These are phyloP conservation scores for Emmonsiellopsis sp. DNA, from an alignment of 2,329 filamentous ascomycete genomes.

Conservation along the genomic window DNA sequence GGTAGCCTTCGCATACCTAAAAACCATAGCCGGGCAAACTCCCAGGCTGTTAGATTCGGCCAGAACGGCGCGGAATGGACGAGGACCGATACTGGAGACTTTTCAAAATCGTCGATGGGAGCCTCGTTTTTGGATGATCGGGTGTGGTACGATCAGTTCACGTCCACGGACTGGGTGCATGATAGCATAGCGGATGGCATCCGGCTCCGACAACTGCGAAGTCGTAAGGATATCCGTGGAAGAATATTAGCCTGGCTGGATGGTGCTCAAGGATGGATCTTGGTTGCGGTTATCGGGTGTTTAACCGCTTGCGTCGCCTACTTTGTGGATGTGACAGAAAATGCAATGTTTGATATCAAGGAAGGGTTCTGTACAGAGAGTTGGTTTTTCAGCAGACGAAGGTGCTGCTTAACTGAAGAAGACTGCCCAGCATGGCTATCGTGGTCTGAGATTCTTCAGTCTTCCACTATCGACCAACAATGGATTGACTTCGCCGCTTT, in stretches of 20 bases:
- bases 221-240: slow-evolving; percentile 76
- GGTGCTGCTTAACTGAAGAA: slow-evolving; percentile 49
- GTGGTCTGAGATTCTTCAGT: slow-evolving; percentile 56
- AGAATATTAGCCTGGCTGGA: slow-evolving; percentile 68
- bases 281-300: slow-evolving; percentile 82
- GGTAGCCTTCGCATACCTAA: slow-evolving; percentile 30
- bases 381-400: slow-evolving; percentile 66
- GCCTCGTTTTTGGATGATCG: slow-evolving; percentile 69
- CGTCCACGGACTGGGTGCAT: slow-evolving; percentile 95
- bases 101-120: slow-evolving; percentile 33
- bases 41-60: slow-evolving; percentile 48
- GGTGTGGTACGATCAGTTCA: slow-evolving; percentile 98
- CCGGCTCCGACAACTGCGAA: slow-evolving; percentile 72
- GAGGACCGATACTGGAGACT: slow-evolving; percentile 50
- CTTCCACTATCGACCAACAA: slow-evolving; percentile 37
- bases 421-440: slow-evolving; percentile 51
- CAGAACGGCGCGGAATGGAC: slow-evolving; percentile 55
- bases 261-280: slow-evolving; percentile 83
- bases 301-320: slow-evolving; percentile 81
- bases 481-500: slow-evolving; percentile 74
- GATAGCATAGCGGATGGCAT: slow-evolving; percentile 93
- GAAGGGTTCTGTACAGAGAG: slow-evolving; percentile 67
- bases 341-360: slow-evolving; percentile 80
- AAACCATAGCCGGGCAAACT: slow-evolving; percentile 42
- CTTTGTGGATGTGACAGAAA: slow-evolving; percentile 77